A percentile compares a stretch with the other conserved stretches of the same genome.
Conservation (phyloP, 805 yeast genomes). For the Kazachstania psychrophila region DNA sequence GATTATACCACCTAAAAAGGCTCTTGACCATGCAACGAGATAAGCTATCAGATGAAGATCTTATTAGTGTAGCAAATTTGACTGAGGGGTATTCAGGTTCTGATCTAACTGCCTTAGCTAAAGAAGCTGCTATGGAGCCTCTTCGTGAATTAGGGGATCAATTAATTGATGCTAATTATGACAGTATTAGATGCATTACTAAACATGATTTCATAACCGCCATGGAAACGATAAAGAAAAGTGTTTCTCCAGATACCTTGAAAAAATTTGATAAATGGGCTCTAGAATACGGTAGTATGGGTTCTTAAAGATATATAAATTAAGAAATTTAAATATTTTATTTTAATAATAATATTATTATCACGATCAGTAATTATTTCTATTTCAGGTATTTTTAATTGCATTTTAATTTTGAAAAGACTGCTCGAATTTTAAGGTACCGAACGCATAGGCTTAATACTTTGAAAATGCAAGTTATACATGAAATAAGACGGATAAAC, state of each 20-base stretch:
- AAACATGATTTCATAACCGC: slow-evolving; percentile 70
- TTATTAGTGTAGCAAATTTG: slow-evolving; percentile 47
- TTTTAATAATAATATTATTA: too few relatives aligned
- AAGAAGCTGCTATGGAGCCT: slow-evolving; percentile 98
- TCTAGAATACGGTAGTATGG: slow-evolving; percentile 74
- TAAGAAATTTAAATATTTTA: neutral
- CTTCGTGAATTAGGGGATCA: slow-evolving; percentile 82
- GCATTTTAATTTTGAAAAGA: too few relatives aligned
- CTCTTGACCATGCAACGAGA: slow-evolving; percentile 61
- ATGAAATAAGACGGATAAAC: too few relatives aligned
- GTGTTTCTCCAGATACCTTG: slow-evolving; percentile 78
- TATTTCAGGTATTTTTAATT: too few relatives aligned
- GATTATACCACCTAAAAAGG: slow-evolving; percentile 62
- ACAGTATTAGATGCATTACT: slow-evolving; percentile 67
- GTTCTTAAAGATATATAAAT: slow-evolving; percentile 25
- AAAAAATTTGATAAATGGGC: slow-evolving; percentile 86
- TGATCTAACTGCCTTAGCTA: slow-evolving; percentile 89
- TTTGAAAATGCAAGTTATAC: too few relatives aligned
- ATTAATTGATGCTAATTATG: slow-evolving; percentile 57
- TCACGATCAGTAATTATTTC: neutral
- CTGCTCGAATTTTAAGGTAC: too few relatives aligned
- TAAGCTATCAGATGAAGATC: slow-evolving; percentile 55
- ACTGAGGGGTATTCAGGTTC: slow-evolving; percentile 90
- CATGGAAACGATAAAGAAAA: slow-evolving; percentile 72
- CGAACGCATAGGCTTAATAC: too few relatives aligned